Conservation (phyloP, 2,329 filamentous ascomycete genomes). For the Colletotrichum lentis region DNA sequence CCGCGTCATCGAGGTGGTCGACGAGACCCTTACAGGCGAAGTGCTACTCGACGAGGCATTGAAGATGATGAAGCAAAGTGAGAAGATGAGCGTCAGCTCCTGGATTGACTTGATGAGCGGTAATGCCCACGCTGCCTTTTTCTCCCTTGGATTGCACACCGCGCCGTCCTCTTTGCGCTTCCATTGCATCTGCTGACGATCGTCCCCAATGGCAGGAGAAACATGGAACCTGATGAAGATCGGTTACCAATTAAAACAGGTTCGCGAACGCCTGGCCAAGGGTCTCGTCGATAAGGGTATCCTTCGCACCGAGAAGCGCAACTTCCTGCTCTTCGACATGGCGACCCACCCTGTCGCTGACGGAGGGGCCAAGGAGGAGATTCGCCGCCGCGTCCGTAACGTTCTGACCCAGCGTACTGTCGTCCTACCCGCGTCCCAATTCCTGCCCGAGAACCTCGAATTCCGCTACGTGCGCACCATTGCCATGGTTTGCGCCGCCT, state of each 20-base stretch:
- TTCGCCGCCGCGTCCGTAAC: conserved; percentile 89
- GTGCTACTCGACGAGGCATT: conserved; percentile 96
- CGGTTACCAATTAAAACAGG: conserved; percentile 98
- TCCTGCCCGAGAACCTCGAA: conserved; percentile 92
- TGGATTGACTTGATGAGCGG: conserved; percentile 99
- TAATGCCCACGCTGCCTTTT: conserved; percentile 55
- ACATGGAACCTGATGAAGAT: conserved; percentile 99
- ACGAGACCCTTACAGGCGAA: conserved; percentile 95
- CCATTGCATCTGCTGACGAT: conserved; percentile 21
- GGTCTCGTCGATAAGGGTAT: conserved; percentile 99
- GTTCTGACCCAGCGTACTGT: conserved; percentile 94
- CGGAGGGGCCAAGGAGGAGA: conserved; percentile 96
- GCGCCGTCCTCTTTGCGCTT: conserved; percentile 2
- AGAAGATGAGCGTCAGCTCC: conserved; percentile 99
- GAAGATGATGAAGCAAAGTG: conserved; percentile 99
- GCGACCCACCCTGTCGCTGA: conserved; percentile 97
- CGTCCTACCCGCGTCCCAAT: conserved; percentile 84
- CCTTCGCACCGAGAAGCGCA: conserved; percentile 96
- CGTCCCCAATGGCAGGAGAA: conserved; percentile 71
- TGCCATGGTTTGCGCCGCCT: conserved; percentile 96
- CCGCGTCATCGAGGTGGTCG: conserved; percentile 93
- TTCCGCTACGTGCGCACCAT: conserved; percentile 93
- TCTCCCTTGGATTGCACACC: conserved; percentile 21
- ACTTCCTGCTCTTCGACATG: conserved; percentile 99
- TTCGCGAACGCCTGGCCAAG: conserved; percentile 95